A percentile compares a stretch with the other conserved stretches of the same genome.
Conservation (phyloP, 768 basidiomycete genomes). For the Suillus variegatus region DNA sequence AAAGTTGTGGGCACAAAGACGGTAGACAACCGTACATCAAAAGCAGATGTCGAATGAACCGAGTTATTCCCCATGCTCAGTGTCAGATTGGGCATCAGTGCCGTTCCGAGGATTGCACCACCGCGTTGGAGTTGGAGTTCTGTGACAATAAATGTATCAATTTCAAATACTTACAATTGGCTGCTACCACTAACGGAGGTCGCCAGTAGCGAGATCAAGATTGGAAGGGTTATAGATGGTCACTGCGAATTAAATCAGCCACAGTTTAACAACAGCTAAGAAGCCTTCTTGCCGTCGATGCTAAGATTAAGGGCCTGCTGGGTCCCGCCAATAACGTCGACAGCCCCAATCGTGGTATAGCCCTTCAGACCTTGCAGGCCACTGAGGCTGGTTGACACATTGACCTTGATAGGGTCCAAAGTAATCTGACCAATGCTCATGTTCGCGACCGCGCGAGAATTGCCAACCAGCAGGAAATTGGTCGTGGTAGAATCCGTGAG, state of each 20-base stretch:
- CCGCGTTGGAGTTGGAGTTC: constrained; percentile 59
- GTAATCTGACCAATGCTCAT: constrained; percentile 65
- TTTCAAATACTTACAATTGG: not conserved
- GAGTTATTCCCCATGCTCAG: constrained; percentile 63
- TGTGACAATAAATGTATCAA: constrained; percentile 21
- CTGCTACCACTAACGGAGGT: constrained; percentile 52
- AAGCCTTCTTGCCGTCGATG: constrained; percentile 48
- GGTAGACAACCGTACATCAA: constrained; percentile 39
- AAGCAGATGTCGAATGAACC: constrained; percentile 48
- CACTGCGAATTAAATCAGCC: constrained; percentile 36
- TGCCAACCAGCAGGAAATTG: constrained; percentile 59
- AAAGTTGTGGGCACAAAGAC: not conserved
- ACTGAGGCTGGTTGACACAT: constrained; percentile 59
- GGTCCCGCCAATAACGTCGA: constrained; percentile 70
- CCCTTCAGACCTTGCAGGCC: constrained; percentile 65
- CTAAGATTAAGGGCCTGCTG: constrained; percentile 55
- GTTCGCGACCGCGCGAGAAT: constrained; percentile 60
- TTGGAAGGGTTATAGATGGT: constrained; percentile 70
- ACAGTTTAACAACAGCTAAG: not conserved
- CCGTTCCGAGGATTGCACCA: constrained; percentile 56
- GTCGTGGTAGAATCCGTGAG: constrained; percentile 51
- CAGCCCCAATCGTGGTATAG: constrained; percentile 52
- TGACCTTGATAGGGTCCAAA: constrained; percentile 71
- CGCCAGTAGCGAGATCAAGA: constrained; percentile 60
- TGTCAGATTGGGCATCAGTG: constrained; percentile 59